phyloP scores from a whole-genome alignment of 495 filamentous ascomycete species.

The Evernia prunastri region DNA sequence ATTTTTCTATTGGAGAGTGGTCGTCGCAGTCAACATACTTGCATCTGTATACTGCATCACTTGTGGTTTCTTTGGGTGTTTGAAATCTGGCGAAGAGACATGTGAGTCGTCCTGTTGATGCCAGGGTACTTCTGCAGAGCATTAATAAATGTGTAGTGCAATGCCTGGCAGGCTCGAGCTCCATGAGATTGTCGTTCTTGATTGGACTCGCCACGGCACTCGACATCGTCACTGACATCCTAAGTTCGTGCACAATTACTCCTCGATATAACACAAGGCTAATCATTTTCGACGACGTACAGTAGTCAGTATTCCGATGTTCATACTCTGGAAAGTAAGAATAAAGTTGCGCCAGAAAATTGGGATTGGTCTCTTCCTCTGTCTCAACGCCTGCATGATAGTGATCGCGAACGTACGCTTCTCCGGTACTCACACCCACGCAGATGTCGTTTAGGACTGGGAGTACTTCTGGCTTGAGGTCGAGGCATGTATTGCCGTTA shows the following conservation, averaged over 20 bases:
- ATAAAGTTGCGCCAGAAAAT: too few relatives aligned
- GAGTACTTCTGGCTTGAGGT: conserved; percentile 5
- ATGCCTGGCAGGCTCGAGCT: neutral
- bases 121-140: neutral
- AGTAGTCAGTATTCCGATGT: neutral
- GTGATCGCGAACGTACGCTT: too few relatives aligned
- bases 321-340: too few relatives aligned
- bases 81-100: neutral
- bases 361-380: too few relatives aligned
- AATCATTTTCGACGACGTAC: neutral
- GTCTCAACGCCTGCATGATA: too few relatives aligned
- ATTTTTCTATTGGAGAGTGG: neutral
- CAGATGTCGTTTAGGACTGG: neutral
- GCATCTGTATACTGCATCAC: neutral
- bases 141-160: neutral
- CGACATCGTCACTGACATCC: neutral
- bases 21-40: neutral
- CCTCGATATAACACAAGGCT: neutral
- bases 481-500: neutral
- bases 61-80: neutral
- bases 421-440: neutral
- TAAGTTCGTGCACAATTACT: neutral
- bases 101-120: neutral
- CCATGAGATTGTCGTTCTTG: neutral
- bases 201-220: neutral